phyloP scores from a whole-genome alignment of 768 basidiomycete genomes.

The Boletus speciosus region DNA sequence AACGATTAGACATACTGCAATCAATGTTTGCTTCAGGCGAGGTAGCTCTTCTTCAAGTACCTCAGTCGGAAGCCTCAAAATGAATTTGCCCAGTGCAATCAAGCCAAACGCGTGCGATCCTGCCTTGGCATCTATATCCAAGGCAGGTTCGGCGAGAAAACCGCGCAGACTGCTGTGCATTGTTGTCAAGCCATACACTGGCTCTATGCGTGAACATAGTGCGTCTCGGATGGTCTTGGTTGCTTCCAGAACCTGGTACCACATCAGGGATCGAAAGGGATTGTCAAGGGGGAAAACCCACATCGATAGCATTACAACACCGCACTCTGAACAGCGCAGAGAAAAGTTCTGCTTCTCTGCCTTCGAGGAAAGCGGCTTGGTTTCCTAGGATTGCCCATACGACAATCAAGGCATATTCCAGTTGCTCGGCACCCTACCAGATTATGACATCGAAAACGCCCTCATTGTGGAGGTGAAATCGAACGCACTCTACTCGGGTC shows the following conservation, averaged over 20 bases:
- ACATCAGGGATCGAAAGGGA: background rate
- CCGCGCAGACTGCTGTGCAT: slow-evolving; percentile 69
- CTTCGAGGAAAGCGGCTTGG: slow-evolving; percentile 70
- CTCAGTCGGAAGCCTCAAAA: slow-evolving; percentile 74
- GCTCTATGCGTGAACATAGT: slow-evolving; percentile 67
- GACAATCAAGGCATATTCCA: slow-evolving; percentile 78
- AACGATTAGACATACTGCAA: slow-evolving; percentile 46
- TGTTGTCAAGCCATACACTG: slow-evolving; percentile 82
- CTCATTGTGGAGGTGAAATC: background rate
- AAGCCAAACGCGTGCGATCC: slow-evolving; percentile 78
- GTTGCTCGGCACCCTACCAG: slow-evolving; percentile 53
- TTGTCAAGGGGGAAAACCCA: slow-evolving; percentile 34
- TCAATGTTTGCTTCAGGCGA: slow-evolving; percentile 66
- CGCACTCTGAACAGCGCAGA: slow-evolving; percentile 66
- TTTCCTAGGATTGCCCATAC: slow-evolving; percentile 82
- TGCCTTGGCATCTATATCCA: slow-evolving; percentile 54
- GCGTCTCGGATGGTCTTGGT: slow-evolving; percentile 79
- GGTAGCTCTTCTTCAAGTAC: slow-evolving; percentile 87
- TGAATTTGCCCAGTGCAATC: slow-evolving; percentile 79
- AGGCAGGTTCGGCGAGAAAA: slow-evolving; percentile 55
- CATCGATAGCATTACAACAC: slow-evolving; percentile 68
- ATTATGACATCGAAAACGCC: background rate
- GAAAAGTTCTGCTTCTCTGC: slow-evolving; percentile 75
- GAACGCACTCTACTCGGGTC: slow-evolving; percentile 56
- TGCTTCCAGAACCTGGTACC: slow-evolving; percentile 69